Evolutionary conservation across 306 rosid genomes (phyloP).

Genomic region (Arachis stenosperma): DNA sequence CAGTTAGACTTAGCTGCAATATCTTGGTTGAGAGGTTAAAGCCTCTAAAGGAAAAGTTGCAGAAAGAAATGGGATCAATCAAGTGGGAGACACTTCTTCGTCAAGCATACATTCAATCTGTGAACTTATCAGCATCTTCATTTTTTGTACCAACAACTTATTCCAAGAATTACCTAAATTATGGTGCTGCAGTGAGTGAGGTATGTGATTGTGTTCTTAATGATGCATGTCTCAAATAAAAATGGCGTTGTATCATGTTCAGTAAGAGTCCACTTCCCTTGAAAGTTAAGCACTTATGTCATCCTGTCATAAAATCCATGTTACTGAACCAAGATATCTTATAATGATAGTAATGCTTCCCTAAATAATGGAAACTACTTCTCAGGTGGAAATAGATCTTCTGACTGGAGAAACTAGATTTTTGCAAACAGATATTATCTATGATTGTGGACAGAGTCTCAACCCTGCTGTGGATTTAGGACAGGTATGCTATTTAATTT

Average conservation of each 20-base stretch:
- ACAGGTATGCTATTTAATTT: constrained; percentile 53
- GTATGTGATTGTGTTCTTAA: constrained; percentile 39
- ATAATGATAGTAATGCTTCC: neutral
- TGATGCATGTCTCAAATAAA: constrained; percentile 1
- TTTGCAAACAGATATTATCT: constrained; percentile 72
- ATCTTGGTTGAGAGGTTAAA: constrained; percentile 73
- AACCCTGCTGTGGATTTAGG: constrained; percentile 96
- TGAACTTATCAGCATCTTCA: constrained; percentile 77
- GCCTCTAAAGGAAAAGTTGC: constrained; percentile 59
- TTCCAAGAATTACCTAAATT: constrained; percentile 60
- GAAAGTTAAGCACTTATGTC: neutral
- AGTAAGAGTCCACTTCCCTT: constrained; percentile 3
- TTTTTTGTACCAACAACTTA: constrained; percentile 49
- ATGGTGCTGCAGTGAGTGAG: constrained; percentile 93
- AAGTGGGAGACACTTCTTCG: constrained; percentile 72
- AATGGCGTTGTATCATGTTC: constrained; percentile 9
- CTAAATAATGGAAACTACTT: constrained; percentile 36
- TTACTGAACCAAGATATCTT: constrained; percentile 2
- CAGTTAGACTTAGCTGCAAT: constrained; percentile 74
- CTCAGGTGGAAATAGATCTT: constrained; percentile 87
- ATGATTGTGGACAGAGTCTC: constrained; percentile 93
- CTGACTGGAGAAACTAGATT: constrained; percentile 77
- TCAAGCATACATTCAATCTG: constrained; percentile 62
- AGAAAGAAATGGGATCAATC: constrained; percentile 55
- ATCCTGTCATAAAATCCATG: constrained; percentile 11